Evolutionary conservation across 768 basidiomycete genomes (phyloP).

Genomic region (Leccinum uliginosum): DNA sequence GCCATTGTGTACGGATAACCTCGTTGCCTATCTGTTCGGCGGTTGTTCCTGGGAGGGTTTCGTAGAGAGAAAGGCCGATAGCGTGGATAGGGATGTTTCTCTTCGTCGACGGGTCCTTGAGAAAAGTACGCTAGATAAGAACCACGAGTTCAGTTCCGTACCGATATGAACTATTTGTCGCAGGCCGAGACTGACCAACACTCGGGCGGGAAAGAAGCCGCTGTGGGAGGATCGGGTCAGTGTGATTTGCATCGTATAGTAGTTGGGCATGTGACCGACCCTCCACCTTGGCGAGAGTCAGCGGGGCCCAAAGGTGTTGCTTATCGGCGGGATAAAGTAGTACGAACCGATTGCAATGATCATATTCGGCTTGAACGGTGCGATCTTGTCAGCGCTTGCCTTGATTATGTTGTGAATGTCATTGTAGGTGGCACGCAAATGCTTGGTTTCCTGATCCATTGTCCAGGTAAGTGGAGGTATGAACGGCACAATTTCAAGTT

Average conservation of each 20-base stretch:
- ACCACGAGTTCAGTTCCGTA: neutral
- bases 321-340: constrained; percentile 1
- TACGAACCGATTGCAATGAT: constrained; percentile 75
- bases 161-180: neutral
- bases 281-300: constrained; percentile 55
- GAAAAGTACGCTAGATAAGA: constrained; percentile 67
- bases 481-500: neutral
- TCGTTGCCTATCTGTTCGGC: constrained; percentile 74
- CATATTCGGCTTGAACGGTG: constrained; percentile 81
- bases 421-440: constrained; percentile 80
- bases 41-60: constrained; percentile 73
- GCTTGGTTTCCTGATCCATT: constrained; percentile 45
- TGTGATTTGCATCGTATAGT: constrained; percentile 8
- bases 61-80: constrained; percentile 94
- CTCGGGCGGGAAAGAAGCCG: constrained; percentile 94
- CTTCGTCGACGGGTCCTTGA: constrained; percentile 64
- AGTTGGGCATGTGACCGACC: constrained; percentile 47
- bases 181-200: constrained; percentile 50
- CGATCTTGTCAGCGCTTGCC: constrained; percentile 60
- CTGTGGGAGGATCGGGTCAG: constrained; percentile 36
- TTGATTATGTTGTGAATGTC: constrained; percentile 89
- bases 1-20: constrained; percentile 95
- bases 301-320: neutral
- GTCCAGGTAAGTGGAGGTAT: neutral
- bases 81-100: constrained; percentile 90